Percentiles rank a stretch among this genome's conserved stretches.
Conservation (phyloP, 495 filamentous ascomycete genomes). For the Neurospora cerealis region DNA sequence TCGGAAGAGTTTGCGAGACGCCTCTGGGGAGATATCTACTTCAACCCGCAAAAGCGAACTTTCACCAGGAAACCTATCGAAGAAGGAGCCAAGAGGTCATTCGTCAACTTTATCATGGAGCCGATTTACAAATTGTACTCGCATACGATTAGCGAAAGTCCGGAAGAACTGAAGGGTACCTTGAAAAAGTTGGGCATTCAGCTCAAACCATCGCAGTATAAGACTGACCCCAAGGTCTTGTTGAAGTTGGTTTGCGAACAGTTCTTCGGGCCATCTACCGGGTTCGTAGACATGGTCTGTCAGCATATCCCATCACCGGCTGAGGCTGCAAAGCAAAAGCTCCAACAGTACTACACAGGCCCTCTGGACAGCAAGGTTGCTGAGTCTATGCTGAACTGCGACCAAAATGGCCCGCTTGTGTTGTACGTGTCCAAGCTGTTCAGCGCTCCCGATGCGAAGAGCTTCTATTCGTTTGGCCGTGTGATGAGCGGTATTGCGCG, state of each 20-base stretch:
- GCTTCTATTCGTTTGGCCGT: slow-evolving; percentile 80
- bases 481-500: slow-evolving; percentile 89
- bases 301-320: slow-evolving; percentile 83
- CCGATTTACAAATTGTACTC: slow-evolving; percentile 97
- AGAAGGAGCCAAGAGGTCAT: slow-evolving; percentile 69
- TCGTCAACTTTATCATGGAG: slow-evolving; percentile 91
- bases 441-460: slow-evolving; percentile 74
- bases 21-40: slow-evolving; percentile 96
- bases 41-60: slow-evolving; percentile 77
- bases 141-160: slow-evolving; percentile 86
- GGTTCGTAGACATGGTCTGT: slow-evolving; percentile 93
- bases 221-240: slow-evolving; percentile 77
- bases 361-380: slow-evolving; percentile 84
- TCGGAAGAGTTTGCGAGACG: slow-evolving; percentile 65
- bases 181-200: slow-evolving; percentile 70
- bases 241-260: slow-evolving; percentile 85
- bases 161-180: slow-evolving; percentile 74
- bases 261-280: slow-evolving; percentile 79
- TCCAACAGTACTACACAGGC: slow-evolving; percentile 86
- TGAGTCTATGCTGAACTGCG: slow-evolving; percentile 66
- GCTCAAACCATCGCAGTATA: slow-evolving; percentile 86
- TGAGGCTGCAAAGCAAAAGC: slow-evolving; percentile 62
- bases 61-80: slow-evolving; percentile 85
- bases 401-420: slow-evolving; percentile 83
- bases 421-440: slow-evolving; percentile 90